A percentile compares a stretch with the other conserved stretches of the same genome.
Conservation (phyloP, 306 rosid species). For the Ammopiptanthus mongolicus region DNA sequence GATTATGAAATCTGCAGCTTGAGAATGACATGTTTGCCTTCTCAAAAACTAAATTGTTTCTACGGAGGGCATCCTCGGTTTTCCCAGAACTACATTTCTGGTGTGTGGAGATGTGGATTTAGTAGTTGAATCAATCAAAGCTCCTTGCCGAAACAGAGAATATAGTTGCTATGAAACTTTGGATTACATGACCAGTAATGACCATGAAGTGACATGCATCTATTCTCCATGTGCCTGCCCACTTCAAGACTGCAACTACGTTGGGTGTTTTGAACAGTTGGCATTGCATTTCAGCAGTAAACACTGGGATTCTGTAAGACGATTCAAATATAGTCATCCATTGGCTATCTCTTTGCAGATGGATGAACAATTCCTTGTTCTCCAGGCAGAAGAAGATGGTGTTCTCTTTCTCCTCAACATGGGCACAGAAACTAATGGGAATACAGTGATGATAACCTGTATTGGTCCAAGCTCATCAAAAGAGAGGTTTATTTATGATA, state of each 20-base stretch:
- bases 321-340: slow-evolving; percentile 28
- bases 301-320: slow-evolving; percentile 39
- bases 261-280: slow-evolving; percentile 24
- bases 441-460: slow-evolving; percentile 24
- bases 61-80: slow-evolving; percentile 19
- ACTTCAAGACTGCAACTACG: slow-evolving; percentile 22
- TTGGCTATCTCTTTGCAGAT: slow-evolving; percentile 19
- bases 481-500: slow-evolving; percentile 19
- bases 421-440: slow-evolving; percentile 16
- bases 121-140: slow-evolving; percentile 20
- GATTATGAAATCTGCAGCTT: background rate
- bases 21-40: background rate
- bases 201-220: slow-evolving; percentile 28
- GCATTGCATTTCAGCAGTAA: slow-evolving; percentile 29
- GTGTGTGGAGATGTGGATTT: slow-evolving; percentile 18
- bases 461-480: slow-evolving; percentile 30
- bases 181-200: slow-evolving; percentile 1
- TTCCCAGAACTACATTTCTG: background rate
- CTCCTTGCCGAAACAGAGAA: slow-evolving; percentile 16
- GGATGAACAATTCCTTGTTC: slow-evolving; percentile 27
- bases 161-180: slow-evolving; percentile 34
- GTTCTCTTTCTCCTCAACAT: slow-evolving; percentile 32
- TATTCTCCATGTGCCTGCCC: slow-evolving; percentile 44
- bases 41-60: background rate
- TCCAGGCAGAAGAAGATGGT: slow-evolving; percentile 38